Evolutionary conservation across 495 filamentous ascomycete species (phyloP).

Genomic region (Aspergillus ostianus): DNA sequence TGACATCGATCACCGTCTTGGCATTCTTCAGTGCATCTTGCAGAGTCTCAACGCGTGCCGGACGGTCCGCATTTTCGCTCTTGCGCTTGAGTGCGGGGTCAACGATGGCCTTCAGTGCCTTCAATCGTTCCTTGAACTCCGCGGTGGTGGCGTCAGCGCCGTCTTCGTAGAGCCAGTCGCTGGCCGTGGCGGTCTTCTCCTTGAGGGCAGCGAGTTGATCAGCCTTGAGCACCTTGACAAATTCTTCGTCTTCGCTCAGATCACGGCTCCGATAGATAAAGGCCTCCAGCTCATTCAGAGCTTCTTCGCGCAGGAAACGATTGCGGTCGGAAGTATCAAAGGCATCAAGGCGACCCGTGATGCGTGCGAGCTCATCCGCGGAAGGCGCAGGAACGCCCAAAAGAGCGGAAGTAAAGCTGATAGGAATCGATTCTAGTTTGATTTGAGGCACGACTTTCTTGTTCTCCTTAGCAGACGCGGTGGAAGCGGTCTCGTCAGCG

Average conservation of each 20-base stretch:
- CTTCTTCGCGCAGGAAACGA: conserved; percentile 77
- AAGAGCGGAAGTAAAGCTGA: conserved; percentile 61
- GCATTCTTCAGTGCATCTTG: conserved; percentile 58
- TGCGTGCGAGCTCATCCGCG: conserved; percentile 57
- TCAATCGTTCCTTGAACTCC: conserved; percentile 68
- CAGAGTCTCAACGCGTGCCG: conserved; percentile 61
- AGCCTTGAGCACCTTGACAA: conserved; percentile 64
- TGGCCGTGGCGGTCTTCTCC: conserved; percentile 60
- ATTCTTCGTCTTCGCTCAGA: conserved; percentile 70
- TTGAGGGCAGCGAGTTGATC: conserved; percentile 61
- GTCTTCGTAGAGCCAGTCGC: conserved; percentile 89
- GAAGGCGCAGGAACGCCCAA: conserved; percentile 58
- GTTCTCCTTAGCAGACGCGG: conserved; percentile 47
- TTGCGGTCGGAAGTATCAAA: conserved; percentile 82
- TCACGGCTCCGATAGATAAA: conserved; percentile 90
- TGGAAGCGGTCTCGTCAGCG: conserved; percentile 42
- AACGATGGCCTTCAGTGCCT: conserved; percentile 68
- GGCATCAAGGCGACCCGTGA: conserved; percentile 70
- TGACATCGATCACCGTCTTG: conserved; percentile 46
- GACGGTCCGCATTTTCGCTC: conserved; percentile 64
- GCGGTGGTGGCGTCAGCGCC: conserved; percentile 71
- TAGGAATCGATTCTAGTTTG: conserved; percentile 65
- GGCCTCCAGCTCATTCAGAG: conserved; percentile 87
- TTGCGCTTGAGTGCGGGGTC: conserved; percentile 65
- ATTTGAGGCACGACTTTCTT: conserved; percentile 55